Evolutionary conservation across 2,329 filamentous ascomycete genomes (phyloP).

Genomic region (Beauveria scarabaeidicola): DNA sequence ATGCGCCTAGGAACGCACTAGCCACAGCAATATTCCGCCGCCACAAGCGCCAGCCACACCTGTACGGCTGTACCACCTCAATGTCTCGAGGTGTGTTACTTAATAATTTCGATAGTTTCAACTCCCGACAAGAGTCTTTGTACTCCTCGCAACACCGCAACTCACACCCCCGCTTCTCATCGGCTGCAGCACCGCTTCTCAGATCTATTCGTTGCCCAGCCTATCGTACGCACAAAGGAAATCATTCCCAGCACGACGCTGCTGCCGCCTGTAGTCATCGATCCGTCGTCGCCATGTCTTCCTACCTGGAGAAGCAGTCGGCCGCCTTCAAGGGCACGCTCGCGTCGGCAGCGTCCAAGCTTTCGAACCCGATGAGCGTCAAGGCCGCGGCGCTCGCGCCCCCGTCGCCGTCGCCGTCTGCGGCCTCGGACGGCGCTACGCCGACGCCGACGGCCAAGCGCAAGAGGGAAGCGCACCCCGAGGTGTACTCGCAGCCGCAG

Average conservation of each 20-base stretch:
- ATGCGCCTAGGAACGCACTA: background rate
- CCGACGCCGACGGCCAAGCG: slow-evolving; percentile 58
- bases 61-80: background rate
- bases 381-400: slow-evolving; percentile 40
- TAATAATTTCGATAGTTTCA: background rate
- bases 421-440: slow-evolving; percentile 51
- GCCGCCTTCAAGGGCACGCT: slow-evolving; percentile 54
- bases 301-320: slow-evolving; percentile 57
- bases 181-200: background rate
- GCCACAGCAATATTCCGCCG: background rate
- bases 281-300: slow-evolving; percentile 41
- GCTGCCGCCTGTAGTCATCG: background rate
- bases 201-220: background rate
- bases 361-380: slow-evolving; percentile 44
- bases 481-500: slow-evolving; percentile 67
- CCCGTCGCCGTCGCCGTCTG: slow-evolving; percentile 55
- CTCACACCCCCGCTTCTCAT: background rate
- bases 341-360: slow-evolving; percentile 54
- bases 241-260: background rate
- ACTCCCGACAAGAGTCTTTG: background rate
- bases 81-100: background rate
- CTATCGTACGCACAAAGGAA: background rate
- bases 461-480: slow-evolving; percentile 46
- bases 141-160: background rate
- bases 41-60: background rate